Percentiles rank a stretch among this genome's conserved stretches.
phyloP scores from a whole-genome alignment of 768 basidiomycete species.

The Termitomyces sp. region DNA sequence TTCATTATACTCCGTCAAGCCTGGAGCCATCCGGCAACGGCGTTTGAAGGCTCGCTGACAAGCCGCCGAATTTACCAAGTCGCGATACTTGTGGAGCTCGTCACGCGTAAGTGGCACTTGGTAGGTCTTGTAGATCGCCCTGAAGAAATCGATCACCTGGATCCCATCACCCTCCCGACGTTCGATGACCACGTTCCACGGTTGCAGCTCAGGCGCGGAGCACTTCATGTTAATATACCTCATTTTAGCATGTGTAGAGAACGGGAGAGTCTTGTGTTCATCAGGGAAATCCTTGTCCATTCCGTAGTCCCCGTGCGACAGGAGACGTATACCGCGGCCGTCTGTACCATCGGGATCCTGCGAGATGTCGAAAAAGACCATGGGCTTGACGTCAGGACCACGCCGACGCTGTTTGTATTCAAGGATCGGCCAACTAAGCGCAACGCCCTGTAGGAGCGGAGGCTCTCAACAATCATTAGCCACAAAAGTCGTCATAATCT shows the following conservation, averaged over 20 bases:
- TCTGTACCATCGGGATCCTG: neutral
- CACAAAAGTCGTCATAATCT: neutral
- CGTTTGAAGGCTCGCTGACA: slow-evolving; percentile 40
- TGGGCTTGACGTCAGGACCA: slow-evolving; percentile 1
- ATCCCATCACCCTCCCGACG: slow-evolving; percentile 32
- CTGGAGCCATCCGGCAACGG: slow-evolving; percentile 38
- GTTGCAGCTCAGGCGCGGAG: slow-evolving; percentile 28
- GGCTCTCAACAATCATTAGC: slow-evolving; percentile 9
- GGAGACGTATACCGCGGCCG: slow-evolving; percentile 2
- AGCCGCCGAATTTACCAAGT: slow-evolving; percentile 19
- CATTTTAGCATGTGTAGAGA: neutral
- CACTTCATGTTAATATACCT: slow-evolving; percentile 40
- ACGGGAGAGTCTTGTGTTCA: slow-evolving; percentile 33
- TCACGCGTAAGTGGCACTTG: slow-evolving; percentile 36
- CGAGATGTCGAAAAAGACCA: slow-evolving; percentile 8
- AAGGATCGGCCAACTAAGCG: slow-evolving; percentile 14
- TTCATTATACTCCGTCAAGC: slow-evolving; percentile 34
- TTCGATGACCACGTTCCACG: slow-evolving; percentile 37
- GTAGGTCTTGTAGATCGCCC: slow-evolving; percentile 48
- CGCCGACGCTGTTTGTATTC: slow-evolving; percentile 1
- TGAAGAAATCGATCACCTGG: slow-evolving; percentile 53
- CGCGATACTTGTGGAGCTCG: slow-evolving; percentile 29
- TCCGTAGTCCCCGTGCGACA: neutral
- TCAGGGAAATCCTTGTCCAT: slow-evolving; percentile 20
- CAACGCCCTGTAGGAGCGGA: slow-evolving; percentile 4